A percentile compares a stretch with the other conserved stretches of the same genome.
These are phyloP conservation scores for Colletotrichum sp. DNA, from an alignment of 2,329 filamentous ascomycete species.

Conservation along the genomic window DNA sequence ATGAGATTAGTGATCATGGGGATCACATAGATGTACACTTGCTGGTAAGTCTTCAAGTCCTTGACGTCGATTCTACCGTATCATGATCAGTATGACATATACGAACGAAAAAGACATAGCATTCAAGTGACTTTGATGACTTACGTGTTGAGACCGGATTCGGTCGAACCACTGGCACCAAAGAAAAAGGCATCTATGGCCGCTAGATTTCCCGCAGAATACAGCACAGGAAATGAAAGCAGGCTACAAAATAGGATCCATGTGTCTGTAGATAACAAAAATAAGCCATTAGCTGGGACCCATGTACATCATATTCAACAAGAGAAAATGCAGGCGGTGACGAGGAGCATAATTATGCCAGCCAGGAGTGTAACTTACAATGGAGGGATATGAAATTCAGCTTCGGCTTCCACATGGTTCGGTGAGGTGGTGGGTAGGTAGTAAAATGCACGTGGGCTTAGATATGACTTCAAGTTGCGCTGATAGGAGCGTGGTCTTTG, in stretches of 20 bases:
- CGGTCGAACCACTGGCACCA: constrained; percentile 52
- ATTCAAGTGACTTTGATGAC: constrained; percentile 15
- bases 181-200: constrained; percentile 56
- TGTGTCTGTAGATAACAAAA: not conserved
- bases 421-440: not conserved
- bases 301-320: not conserved
- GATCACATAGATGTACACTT: constrained; percentile 54
- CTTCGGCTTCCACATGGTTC: not conserved
- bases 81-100: not conserved
- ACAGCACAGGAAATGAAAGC: not conserved
- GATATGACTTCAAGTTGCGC: not conserved
- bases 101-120: not conserved
- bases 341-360: not conserved
- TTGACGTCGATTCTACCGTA: constrained; percentile 52
- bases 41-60: constrained; percentile 52
- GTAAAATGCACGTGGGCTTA: not conserved
- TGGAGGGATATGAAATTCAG: not conserved
- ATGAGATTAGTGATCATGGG: constrained; percentile 52
- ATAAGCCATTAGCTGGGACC: not conserved
- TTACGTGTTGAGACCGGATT: constrained; percentile 56
- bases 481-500: not conserved
- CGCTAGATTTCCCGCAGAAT: constrained; percentile 36
- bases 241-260: not conserved
- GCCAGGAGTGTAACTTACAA: not conserved
- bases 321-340: not conserved